Evolutionary conservation across 208 protist genomes (phyloP).

Genomic region (Trypanosoma brucei): DNA sequence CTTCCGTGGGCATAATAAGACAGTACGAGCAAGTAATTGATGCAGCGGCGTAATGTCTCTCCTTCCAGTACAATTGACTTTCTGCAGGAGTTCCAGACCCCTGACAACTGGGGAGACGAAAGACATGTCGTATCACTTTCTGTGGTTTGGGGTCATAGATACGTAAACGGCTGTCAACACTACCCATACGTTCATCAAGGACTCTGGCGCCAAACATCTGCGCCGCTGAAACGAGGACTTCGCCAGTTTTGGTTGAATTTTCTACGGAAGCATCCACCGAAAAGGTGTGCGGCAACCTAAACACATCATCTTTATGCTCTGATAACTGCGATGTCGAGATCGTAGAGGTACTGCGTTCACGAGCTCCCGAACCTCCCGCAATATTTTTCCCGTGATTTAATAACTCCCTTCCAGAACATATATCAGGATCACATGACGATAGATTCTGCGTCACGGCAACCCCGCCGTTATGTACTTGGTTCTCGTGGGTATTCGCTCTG

Average conservation of each 20-base stretch:
- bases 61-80: background rate
- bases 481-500: no score
- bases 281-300: background rate
- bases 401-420: no score
- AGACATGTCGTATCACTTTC: background rate
- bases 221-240: background rate
- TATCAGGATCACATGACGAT: no score
- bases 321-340: background rate
- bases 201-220: background rate
- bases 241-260: background rate
- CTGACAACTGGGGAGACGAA: background rate
- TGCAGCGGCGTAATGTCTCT: background rate
- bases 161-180: background rate
- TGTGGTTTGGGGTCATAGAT: background rate
- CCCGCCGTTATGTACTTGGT: no score
- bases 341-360: no score
- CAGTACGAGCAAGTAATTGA: conserved; percentile 4
- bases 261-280: background rate
- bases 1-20: background rate
- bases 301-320: background rate
- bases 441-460: no score
- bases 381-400: no score
- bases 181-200: conserved; percentile 1
- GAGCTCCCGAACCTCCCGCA: no score
- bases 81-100: background rate